These are phyloP conservation scores for Bjerkandera adusta DNA, from an alignment of 1,284 basidiomycete species.

Conservation along the genomic window DNA sequence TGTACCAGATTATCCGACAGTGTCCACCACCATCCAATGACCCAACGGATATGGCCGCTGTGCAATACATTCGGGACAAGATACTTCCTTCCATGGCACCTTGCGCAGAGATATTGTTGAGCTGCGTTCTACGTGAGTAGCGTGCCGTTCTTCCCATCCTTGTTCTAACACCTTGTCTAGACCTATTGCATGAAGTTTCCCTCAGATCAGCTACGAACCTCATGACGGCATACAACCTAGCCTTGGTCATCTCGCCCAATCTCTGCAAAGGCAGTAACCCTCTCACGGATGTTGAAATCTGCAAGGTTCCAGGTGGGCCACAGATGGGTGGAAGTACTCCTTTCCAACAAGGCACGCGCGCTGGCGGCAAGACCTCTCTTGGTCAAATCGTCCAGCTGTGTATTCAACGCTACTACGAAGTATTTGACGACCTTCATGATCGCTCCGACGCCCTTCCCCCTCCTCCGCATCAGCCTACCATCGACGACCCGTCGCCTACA, in stretches of 20 bases:
- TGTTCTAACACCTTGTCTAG: conserved; percentile 34
- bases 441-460: conserved; percentile 53
- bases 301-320: conserved; percentile 51
- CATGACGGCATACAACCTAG: conserved; percentile 83
- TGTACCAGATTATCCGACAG: conserved; percentile 63
- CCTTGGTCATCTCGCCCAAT: conserved; percentile 78
- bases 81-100: conserved; percentile 66
- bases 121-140: conserved; percentile 67
- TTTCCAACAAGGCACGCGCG: conserved; percentile 23
- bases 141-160: background rate
- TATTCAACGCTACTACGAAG: conserved; percentile 80
- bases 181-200: conserved; percentile 77
- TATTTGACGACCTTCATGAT: conserved; percentile 77
- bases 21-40: conserved; percentile 63
- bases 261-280: conserved; percentile 69
- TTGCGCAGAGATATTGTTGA: conserved; percentile 73
- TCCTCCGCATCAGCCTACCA: conserved; percentile 24
- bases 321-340: conserved; percentile 18
- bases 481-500: conserved; percentile 21
- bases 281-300: conserved; percentile 70
- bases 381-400: conserved; percentile 73
- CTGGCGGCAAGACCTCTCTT: conserved; percentile 57
- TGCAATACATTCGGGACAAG: conserved; percentile 63
- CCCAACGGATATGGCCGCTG: conserved; percentile 51
- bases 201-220: conserved; percentile 60